Base-by-base conservation (phyloP, 257 asterid genomes). In the Linderniella brevidens region DNA sequence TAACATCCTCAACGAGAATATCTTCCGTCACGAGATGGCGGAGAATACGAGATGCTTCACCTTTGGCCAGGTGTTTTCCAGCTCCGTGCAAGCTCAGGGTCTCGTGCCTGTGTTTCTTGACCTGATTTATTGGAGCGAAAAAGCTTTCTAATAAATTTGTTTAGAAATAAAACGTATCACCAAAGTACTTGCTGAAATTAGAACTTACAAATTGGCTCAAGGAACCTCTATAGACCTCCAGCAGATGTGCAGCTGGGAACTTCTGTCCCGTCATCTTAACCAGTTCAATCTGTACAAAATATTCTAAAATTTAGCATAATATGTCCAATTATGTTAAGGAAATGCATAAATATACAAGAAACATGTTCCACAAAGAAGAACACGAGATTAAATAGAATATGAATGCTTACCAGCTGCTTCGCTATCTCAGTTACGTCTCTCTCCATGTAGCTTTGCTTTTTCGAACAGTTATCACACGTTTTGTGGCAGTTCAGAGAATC, bases 181-280 rank as follows among this genome's bases (percentile, higher is more conserved):
- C 32, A 35, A 17, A 19, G 9, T 46, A n/a, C n/a, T 19, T 17
- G 19, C 3, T 3, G 13, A 14, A 35, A 54, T 62, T n/a, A 57
- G 54, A 50, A 67, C 98, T 46, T 85, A 90, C 98, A 76, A 65
- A 75, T 66, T 81, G 96, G 79, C 73, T 90, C 60, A 80, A 63
- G 70, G 98, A 90, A 53, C 98, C 98, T 69, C 92, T 74, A 72
- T 65, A 85, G 59, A 90, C 93, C 77, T 90, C 98, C 87, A 90
- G 64, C 58, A 90, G 73, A 75, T 90, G 93, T 36, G 96, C 64
- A 52, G 93, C 65, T 46, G 98, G 73, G 66, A 79, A 85, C 58
- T 69, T 68, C 64, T 85, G 94, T 53, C 93, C 65, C 20, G 86
- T 72, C 54, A 57, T 63, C 79, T 65, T 90, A 68, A 85, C 96